Evolutionary conservation across 129 eudicot genomes (phyloP).

Genomic region (Flaveria sonorensis): DNA sequence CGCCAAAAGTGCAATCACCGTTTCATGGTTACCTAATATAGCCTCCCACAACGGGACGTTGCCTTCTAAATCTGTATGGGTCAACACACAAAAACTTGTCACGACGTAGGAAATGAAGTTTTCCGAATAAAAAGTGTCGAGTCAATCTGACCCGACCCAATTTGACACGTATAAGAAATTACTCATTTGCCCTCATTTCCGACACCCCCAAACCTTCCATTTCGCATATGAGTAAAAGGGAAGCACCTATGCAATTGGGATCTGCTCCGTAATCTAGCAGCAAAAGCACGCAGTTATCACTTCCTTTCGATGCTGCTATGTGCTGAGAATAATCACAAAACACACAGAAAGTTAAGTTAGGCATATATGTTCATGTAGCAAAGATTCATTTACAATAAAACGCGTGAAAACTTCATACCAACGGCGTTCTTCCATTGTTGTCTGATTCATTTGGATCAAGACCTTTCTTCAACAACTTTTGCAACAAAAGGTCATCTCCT

Average conservation of each 20-base stretch:
- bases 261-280: slow-evolving; percentile 87
- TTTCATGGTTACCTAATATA: slow-evolving; percentile 51
- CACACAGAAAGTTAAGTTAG: not conserved
- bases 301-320: slow-evolving; percentile 92
- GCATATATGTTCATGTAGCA: not conserved
- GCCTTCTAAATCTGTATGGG: slow-evolving; percentile 75
- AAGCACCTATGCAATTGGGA: slow-evolving; percentile 71
- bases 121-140: not conserved
- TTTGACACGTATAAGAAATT: not conserved
- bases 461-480: slow-evolving; percentile 73
- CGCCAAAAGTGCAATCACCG: slow-evolving; percentile 44
- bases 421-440: slow-evolving; percentile 77
- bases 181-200: too few relatives aligned
- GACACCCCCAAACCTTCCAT: too few relatives aligned
- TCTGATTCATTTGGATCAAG: slow-evolving; percentile 91
- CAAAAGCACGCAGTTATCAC: slow-evolving; percentile 79
- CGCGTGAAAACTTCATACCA: slow-evolving; percentile 45
- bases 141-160: not conserved
- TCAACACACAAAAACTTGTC: slow-evolving; percentile 15
- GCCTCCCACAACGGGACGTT: slow-evolving; percentile 96
- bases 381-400: not conserved
- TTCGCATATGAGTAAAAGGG: not conserved
- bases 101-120: not conserved
- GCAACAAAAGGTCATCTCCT: slow-evolving; percentile 74
- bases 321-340: slow-evolving; percentile 59